Evolutionary conservation across 352 stramenopile species (phyloP).

Genomic region (Achlya hypogyna): DNA sequence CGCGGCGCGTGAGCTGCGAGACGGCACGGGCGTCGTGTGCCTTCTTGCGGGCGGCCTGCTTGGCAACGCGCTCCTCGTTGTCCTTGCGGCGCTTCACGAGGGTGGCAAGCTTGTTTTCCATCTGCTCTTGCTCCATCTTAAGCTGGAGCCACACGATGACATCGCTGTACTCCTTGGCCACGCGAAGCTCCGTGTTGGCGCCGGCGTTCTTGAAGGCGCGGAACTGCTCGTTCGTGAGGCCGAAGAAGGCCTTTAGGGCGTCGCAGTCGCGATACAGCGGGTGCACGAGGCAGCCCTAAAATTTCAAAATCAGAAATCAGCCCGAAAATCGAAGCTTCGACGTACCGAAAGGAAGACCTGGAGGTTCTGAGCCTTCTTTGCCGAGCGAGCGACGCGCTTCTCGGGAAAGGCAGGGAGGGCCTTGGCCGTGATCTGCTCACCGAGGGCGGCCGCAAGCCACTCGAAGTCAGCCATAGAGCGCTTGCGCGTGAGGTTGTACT

Average conservation of each 20-base stretch:
- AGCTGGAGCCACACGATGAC: constrained; percentile 67
- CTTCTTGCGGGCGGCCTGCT: constrained; percentile 48
- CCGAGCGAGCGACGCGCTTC: constrained; percentile 37
- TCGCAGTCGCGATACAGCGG: constrained; percentile 67
- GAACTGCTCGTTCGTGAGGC: constrained; percentile 57
- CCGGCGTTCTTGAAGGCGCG: constrained; percentile 54
- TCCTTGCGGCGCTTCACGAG: constrained; percentile 56
- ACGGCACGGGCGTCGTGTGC: constrained; percentile 65
- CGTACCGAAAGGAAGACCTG: constrained; percentile 47
- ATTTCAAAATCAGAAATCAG: neutral
- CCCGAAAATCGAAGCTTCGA: neutral
- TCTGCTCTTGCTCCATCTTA: constrained; percentile 79
- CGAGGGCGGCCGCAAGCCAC: constrained; percentile 67
- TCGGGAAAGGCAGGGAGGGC: constrained; percentile 72
- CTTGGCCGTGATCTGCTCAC: constrained; percentile 71
- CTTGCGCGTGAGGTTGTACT: constrained; percentile 64
- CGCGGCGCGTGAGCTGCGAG: constrained; percentile 59
- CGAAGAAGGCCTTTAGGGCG: constrained; percentile 78
- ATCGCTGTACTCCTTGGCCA: constrained; percentile 70
- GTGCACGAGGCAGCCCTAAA: constrained; percentile 74
- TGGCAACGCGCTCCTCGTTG: constrained; percentile 52
- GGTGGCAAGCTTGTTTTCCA: constrained; percentile 66
- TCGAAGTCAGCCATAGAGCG: constrained; percentile 75
- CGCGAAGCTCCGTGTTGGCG: constrained; percentile 63
- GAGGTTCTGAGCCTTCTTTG: constrained; percentile 38